phyloP scores from a whole-genome alignment of 495 filamentous ascomycete species.

The Xanthoparmelia taractica region DNA sequence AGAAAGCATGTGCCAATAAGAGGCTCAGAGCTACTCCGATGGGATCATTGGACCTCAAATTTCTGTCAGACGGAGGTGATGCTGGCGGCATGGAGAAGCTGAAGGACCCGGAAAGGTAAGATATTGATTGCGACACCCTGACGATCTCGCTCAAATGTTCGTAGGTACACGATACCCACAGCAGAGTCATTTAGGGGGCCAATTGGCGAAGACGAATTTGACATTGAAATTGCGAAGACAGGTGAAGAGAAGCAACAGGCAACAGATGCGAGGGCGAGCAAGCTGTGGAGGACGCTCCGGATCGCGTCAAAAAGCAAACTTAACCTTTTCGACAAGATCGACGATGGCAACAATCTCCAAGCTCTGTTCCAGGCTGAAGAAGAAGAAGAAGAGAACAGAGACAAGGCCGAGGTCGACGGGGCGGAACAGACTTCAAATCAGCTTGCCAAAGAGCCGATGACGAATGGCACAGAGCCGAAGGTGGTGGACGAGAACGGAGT shows the following conservation, averaged over 20 bases:
- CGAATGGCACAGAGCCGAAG: slow-evolving; percentile 3
- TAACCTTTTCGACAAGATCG: slow-evolving; percentile 73
- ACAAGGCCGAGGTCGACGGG: slow-evolving; percentile 29
- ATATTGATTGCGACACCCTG: background rate
- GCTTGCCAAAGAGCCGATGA: slow-evolving; percentile 1
- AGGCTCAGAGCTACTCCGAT: slow-evolving; percentile 57
- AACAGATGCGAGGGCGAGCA: slow-evolving; percentile 65
- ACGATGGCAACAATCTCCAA: slow-evolving; percentile 63
- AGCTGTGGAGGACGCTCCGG: slow-evolving; percentile 79
- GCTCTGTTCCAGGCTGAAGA: slow-evolving; percentile 42
- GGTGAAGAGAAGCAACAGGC: slow-evolving; percentile 62
- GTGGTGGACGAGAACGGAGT: background rate
- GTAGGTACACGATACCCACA: slow-evolving; percentile 44
- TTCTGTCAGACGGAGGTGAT: slow-evolving; percentile 58
- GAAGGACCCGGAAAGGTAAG: slow-evolving; percentile 50
- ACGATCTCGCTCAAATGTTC: slow-evolving; percentile 7
- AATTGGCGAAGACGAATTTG: slow-evolving; percentile 65
- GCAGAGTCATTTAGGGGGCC: slow-evolving; percentile 50
- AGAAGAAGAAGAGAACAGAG: slow-evolving; percentile 29
- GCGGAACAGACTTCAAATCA: slow-evolving; percentile 12
- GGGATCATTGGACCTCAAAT: slow-evolving; percentile 65
- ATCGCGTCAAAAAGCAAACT: slow-evolving; percentile 67
- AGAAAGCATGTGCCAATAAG: slow-evolving; percentile 57
- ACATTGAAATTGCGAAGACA: slow-evolving; percentile 69
- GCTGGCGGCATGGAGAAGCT: slow-evolving; percentile 50